Evolutionary conservation across 192 early-diverging fungal genomes (phyloP).

Genomic region (Entomortierella lignicola): DNA sequence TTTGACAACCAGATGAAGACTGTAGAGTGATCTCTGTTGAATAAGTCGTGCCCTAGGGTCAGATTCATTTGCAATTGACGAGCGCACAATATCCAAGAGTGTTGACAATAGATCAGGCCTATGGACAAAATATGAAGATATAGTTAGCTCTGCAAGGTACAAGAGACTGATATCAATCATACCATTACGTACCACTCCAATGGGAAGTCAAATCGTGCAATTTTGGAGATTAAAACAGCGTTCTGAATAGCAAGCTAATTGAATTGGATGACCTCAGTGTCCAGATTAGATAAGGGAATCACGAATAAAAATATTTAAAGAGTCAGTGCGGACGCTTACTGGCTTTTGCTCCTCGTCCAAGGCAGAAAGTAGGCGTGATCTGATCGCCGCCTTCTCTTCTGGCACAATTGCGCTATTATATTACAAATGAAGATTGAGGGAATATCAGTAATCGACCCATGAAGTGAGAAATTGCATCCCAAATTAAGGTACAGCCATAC

Average conservation of each 20-base stretch:
- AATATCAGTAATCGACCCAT: background rate
- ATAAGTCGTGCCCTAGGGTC: slow-evolving; percentile 57
- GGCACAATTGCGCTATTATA: slow-evolving; percentile 67
- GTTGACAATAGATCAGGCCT: slow-evolving; percentile 72
- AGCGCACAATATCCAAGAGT: slow-evolving; percentile 68
- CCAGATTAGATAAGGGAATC: background rate
- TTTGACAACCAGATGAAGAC: slow-evolving; percentile 81
- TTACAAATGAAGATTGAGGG: background rate
- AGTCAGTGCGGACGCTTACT: slow-evolving; percentile 37
- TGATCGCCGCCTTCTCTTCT: slow-evolving; percentile 80
- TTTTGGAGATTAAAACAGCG: slow-evolving; percentile 81
- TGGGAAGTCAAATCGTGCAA: slow-evolving; percentile 90
- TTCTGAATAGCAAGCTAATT: slow-evolving; percentile 76
- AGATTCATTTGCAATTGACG: slow-evolving; percentile 47
- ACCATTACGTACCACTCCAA: slow-evolving; percentile 72
- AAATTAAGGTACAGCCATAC: slow-evolving; percentile 38
- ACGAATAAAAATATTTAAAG: background rate
- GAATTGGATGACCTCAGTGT: background rate
- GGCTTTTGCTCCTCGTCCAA: slow-evolving; percentile 78
- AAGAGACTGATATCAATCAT: background rate
- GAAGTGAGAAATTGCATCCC: too few species aligned
- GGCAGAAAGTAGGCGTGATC: slow-evolving; percentile 68
- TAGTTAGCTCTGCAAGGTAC: background rate
- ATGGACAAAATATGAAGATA: background rate
- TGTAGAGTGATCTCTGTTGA: slow-evolving; percentile 79